phyloP scores from a whole-genome alignment of 2,329 filamentous ascomycete genomes.

The Apiospora pterosperma region DNA sequence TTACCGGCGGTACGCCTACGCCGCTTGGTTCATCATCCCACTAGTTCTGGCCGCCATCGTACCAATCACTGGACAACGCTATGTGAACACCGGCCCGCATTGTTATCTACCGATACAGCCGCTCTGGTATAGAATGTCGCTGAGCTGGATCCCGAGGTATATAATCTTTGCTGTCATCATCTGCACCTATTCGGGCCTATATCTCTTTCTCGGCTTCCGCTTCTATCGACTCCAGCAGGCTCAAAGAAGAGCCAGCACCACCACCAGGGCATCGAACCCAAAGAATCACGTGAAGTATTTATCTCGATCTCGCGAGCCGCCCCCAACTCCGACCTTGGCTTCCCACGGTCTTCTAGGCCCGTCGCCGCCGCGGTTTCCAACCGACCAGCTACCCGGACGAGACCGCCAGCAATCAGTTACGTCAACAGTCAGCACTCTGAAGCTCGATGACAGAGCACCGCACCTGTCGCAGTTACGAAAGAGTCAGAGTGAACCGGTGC shows the following conservation, averaged over 20 bases:
- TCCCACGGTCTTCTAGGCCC: conserved; percentile 21
- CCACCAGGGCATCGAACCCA: conserved; percentile 11
- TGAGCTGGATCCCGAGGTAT: conserved; percentile 74
- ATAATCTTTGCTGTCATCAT: conserved; percentile 63
- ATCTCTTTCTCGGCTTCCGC: conserved; percentile 57
- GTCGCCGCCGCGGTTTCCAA: conserved; percentile 7
- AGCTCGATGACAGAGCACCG: conserved; percentile 12
- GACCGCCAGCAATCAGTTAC: conserved; percentile 20
- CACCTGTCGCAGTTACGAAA: conserved; percentile 4
- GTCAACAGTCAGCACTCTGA: conserved; percentile 24
- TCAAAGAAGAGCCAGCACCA: conserved; percentile 23
- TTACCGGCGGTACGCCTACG: conserved; percentile 59
- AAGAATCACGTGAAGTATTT: conserved; percentile 10
- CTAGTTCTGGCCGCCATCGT: conserved; percentile 47
- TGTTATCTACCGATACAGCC: conserved; percentile 67
- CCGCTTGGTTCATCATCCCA: conserved; percentile 55
- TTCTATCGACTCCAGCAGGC: conserved; percentile 36
- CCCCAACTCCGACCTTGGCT: conserved; percentile 19
- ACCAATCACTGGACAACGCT: conserved; percentile 24
- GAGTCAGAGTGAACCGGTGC: background rate
- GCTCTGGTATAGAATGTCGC: conserved; percentile 64
- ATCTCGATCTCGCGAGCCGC: conserved; percentile 11
- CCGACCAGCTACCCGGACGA: conserved; percentile 10
- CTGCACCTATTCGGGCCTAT: conserved; percentile 65
- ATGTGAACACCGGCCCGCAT: conserved; percentile 31